These are phyloP conservation scores for Bipolaris oryzae DNA, from an alignment of 2,329 filamentous ascomycete species.

Conservation along the genomic window DNA sequence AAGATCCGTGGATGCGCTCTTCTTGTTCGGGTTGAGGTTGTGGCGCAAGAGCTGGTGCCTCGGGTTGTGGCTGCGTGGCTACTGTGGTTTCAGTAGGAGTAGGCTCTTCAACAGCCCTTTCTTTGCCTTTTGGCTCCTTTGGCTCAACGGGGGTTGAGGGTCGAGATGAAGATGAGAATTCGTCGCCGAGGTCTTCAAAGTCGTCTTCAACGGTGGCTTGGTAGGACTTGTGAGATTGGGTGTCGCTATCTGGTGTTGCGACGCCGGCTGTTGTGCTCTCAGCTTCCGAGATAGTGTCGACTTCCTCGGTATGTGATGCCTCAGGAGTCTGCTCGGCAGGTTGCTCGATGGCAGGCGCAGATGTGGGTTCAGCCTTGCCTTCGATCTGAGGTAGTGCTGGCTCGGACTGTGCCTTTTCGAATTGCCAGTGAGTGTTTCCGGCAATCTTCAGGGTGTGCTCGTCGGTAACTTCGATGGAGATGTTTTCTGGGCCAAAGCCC, in stretches of 20 bases:
- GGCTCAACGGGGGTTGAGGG: slow-evolving; percentile 14
- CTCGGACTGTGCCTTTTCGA: slow-evolving; percentile 21
- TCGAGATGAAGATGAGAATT: slow-evolving; percentile 37
- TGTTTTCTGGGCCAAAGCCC: slow-evolving; percentile 44
- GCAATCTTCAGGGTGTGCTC: slow-evolving; percentile 42
- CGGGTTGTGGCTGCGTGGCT: slow-evolving; percentile 25
- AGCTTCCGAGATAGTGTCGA: slow-evolving; percentile 7
- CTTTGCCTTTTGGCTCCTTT: slow-evolving; percentile 37
- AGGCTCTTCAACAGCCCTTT: slow-evolving; percentile 30
- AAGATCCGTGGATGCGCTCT: slow-evolving; percentile 70
- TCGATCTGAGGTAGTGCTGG: slow-evolving; percentile 17
- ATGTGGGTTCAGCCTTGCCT: slow-evolving; percentile 1
- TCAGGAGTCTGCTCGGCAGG: not conserved
- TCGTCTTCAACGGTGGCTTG: slow-evolving; percentile 47
- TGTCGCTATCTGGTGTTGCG: slow-evolving; percentile 35
- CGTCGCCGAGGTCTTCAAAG: slow-evolving; percentile 44
- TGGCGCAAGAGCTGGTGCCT: slow-evolving; percentile 20
- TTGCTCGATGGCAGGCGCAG: not conserved
- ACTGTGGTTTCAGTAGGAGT: slow-evolving; percentile 21
- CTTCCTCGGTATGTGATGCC: slow-evolving; percentile 7
- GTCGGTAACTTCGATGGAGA: slow-evolving; percentile 43
- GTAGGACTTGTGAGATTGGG: slow-evolving; percentile 41
- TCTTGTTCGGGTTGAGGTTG: slow-evolving; percentile 21
- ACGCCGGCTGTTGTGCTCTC: slow-evolving; percentile 19
- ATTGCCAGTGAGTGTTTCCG: slow-evolving; percentile 38